Evolutionary conservation across 2,329 filamentous ascomycete genomes (phyloP).

Genomic region (Aspergillus glaucus): DNA sequence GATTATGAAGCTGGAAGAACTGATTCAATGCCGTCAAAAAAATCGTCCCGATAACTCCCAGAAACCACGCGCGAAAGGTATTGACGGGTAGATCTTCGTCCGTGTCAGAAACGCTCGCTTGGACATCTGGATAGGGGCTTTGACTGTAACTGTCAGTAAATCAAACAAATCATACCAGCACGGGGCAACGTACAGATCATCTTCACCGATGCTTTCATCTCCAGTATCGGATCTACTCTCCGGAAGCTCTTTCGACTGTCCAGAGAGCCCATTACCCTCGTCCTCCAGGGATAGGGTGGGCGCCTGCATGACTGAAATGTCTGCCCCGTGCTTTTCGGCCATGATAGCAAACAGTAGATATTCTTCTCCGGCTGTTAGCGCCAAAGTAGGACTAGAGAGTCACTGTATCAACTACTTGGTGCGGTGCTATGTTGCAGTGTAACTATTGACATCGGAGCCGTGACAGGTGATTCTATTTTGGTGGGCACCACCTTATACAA

Average conservation of each 20-base stretch:
- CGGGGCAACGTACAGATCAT: neutral
- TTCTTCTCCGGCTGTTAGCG: too few species aligned
- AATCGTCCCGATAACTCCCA: conserved; percentile 29
- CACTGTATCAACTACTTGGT: neutral
- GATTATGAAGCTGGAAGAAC: conserved; percentile 10
- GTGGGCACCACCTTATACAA: too few species aligned
- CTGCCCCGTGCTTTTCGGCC: neutral
- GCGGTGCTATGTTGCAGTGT: neutral
- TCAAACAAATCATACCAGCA: neutral
- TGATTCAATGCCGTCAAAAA: conserved; percentile 12
- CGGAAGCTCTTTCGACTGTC: neutral
- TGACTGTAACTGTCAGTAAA: neutral
- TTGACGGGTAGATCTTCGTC: conserved; percentile 14
- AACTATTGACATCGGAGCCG: neutral
- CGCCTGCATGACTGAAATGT: neutral
- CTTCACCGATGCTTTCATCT: neutral
- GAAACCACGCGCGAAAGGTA: conserved; percentile 33
- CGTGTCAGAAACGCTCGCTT: conserved; percentile 9
- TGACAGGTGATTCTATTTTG: neutral
- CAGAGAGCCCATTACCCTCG: neutral
- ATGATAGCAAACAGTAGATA: neutral
- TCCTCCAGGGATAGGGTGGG: neutral
- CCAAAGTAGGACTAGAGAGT: too few species aligned
- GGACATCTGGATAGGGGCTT: conserved; percentile 13
- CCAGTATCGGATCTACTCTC: neutral